Evolutionary conservation across 495 filamentous ascomycete genomes (phyloP).

Genomic region (Entonaema liquescens): DNA sequence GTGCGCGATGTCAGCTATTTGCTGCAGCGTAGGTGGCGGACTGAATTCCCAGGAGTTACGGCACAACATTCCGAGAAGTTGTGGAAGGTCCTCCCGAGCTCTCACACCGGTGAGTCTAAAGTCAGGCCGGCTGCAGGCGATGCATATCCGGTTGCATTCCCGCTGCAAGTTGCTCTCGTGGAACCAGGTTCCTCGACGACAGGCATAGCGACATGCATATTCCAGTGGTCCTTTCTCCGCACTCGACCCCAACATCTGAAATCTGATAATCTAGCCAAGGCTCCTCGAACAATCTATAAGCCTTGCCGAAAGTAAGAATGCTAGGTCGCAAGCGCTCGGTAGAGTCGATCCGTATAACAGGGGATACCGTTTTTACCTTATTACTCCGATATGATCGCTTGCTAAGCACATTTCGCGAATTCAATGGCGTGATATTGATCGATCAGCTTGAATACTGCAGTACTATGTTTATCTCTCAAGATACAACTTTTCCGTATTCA

Average conservation of each 20-base stretch:
- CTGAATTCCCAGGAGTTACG: constrained; percentile 25
- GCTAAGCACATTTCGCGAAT: constrained; percentile 6
- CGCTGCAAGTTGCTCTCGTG: constrained; percentile 36
- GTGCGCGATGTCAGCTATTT: constrained; percentile 12
- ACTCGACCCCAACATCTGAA: constrained; percentile 25
- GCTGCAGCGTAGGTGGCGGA: not conserved
- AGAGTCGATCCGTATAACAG: constrained; percentile 15
- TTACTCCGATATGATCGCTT: constrained; percentile 9
- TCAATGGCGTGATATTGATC: constrained; percentile 4
- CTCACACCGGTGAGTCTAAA: constrained; percentile 33
- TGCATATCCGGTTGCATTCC: constrained; percentile 43
- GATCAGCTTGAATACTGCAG: not conserved
- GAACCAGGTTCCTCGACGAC: constrained; percentile 33
- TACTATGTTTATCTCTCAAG: not conserved
- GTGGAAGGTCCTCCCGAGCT: constrained; percentile 26
- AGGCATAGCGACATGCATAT: constrained; percentile 6
- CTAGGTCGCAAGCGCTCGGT: constrained; percentile 4
- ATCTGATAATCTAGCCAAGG: constrained; percentile 31
- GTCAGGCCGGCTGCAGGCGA: constrained; percentile 31
- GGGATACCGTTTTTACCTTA: constrained; percentile 6
- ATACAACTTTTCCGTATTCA: not conserved
- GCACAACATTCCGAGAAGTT: constrained; percentile 31
- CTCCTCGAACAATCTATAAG: constrained; percentile 35
- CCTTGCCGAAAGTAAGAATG: constrained; percentile 22
- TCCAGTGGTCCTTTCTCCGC: constrained; percentile 26